These are phyloP conservation scores for Corrigiola litoralis DNA, from an alignment of 179 eudicot species.

Conservation along the genomic window DNA sequence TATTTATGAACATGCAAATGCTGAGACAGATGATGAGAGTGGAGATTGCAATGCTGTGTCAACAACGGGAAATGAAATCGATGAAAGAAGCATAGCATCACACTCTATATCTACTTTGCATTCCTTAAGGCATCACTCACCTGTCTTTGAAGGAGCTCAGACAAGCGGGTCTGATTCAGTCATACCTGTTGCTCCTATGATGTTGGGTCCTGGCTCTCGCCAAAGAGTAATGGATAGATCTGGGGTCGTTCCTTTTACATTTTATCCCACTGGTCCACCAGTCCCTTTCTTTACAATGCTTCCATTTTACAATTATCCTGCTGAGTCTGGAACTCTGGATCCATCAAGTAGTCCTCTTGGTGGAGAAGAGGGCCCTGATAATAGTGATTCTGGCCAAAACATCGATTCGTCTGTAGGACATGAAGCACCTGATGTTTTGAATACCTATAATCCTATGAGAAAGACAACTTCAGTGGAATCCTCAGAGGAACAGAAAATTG, in stretches of 20 bases:
- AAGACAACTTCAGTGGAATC: conserved; percentile 28
- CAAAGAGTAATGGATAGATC: conserved; percentile 51
- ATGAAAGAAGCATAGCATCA: conserved; percentile 32
- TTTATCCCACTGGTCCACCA: conserved; percentile 90
- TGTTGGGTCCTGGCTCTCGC: conserved; percentile 45
- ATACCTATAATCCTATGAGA: conserved; percentile 23
- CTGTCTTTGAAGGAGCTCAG: conserved; percentile 48
- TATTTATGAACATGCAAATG: conserved; percentile 27
- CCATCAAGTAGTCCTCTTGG: conserved; percentile 34
- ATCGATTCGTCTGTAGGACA: conserved; percentile 28
- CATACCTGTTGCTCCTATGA: conserved; percentile 49
- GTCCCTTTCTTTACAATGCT: conserved; percentile 88
- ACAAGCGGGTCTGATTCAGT: conserved; percentile 49
- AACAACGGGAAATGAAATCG: conserved; percentile 26
- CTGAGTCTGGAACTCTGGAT: conserved; percentile 45
- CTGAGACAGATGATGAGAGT: conserved; percentile 42
- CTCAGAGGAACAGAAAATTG: conserved; percentile 37
- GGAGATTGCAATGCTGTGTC: conserved; percentile 35
- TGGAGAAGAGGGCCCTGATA: conserved; percentile 34
- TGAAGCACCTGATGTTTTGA: conserved; percentile 34
- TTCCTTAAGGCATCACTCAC: conserved; percentile 30
- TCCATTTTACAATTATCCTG: conserved; percentile 44
- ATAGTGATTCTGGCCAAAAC: conserved; percentile 34
- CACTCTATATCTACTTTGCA: conserved; percentile 35
- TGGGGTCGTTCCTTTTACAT: conserved; percentile 41